Conservation (phyloP, 495 filamentous ascomycete species). For the Astrothelium macrocarpum region DNA sequence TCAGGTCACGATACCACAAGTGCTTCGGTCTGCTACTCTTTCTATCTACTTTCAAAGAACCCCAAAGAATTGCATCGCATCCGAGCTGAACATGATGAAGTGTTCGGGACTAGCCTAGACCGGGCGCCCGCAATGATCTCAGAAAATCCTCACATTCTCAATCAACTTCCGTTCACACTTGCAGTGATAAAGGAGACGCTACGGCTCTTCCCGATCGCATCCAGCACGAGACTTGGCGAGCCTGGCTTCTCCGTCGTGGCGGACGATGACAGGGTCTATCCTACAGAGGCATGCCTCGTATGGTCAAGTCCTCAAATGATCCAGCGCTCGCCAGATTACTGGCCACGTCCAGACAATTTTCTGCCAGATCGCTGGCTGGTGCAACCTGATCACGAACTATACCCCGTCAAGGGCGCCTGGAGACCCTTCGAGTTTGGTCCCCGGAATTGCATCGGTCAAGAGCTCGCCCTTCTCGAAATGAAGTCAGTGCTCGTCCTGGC, state of each 20-base stretch:
- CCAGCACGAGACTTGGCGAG: constrained; percentile 11
- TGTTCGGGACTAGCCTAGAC: constrained; percentile 24
- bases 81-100: constrained; percentile 29
- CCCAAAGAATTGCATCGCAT: constrained; percentile 18
- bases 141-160: constrained; percentile 27
- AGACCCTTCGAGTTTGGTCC: constrained; percentile 13
- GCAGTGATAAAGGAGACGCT: constrained; percentile 41
- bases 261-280: constrained; percentile 15
- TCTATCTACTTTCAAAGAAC: constrained; percentile 26
- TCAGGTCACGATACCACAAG: constrained; percentile 37
- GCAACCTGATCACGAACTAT: constrained; percentile 6
- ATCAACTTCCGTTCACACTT: constrained; percentile 34
- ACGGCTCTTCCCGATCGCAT: constrained; percentile 30
- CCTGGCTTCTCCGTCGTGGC: constrained; percentile 1
- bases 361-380: constrained; percentile 11
- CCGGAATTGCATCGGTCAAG: constrained; percentile 17
- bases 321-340: constrained; percentile 31
- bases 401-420: constrained; percentile 7
- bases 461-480: constrained; percentile 14
- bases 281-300: constrained; percentile 26
- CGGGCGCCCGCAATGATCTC: constrained; percentile 19
- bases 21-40: constrained; percentile 27
- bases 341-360: constrained; percentile 16
- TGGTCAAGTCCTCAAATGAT: constrained; percentile 29
- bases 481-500: constrained; percentile 13